Base-by-base conservation (phyloP, 1,284 basidiomycete genomes). In the Ceratobasidium theobromae region DNA sequence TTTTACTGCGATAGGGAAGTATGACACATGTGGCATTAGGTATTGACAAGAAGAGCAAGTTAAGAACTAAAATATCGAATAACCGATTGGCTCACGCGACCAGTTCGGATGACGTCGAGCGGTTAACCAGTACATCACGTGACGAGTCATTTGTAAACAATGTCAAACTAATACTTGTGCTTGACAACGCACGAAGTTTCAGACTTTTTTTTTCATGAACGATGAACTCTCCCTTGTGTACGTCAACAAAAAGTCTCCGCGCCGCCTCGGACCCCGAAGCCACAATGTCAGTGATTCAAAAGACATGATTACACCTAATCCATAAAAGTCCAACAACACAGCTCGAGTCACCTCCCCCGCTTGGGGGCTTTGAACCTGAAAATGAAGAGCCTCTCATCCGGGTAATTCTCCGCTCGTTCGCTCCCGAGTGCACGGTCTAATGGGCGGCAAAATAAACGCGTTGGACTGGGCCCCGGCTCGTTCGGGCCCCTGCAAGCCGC, bases 301-400 rank as follows among this genome's bases (percentile, higher is more conserved):
- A 46, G 8, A 8, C 6, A 16, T 38, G 35, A 38, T n/a, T n/a
- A 16, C 8, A 38, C 43, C 43, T 21, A 45, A 21, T 14, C 43
- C 18, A 45, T 27, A 51, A 51, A 51, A 4, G 48, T 51, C 12
- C 18, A 51, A 51, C 48, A 51, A 51, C 43, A 46, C 43, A 46
- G 43, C 43, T 46, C 43, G 43, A 46, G 43, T 51, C 48, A 27
- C 48, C 48, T 45, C 18, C 43, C 35, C 35, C 35, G 35, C 8
- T 16, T 16, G 35, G 35, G 35, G 8, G 35, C 35, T 16, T 8
- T 45, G 18, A 21, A 45, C n/a, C n/a, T n/a, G n/a, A 45, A 14
- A 45, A 45, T 45, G 9, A 45, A n/a, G 5, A 45, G 43, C 9
- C 9, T 6, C 8, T 8, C 5, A n/a, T 21, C 43, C 35, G 35